A percentile compares a stretch with the other conserved stretches of the same genome.
phyloP scores from a whole-genome alignment of 2,329 filamentous ascomycete genomes.

The Paecilomyces niveus region DNA sequence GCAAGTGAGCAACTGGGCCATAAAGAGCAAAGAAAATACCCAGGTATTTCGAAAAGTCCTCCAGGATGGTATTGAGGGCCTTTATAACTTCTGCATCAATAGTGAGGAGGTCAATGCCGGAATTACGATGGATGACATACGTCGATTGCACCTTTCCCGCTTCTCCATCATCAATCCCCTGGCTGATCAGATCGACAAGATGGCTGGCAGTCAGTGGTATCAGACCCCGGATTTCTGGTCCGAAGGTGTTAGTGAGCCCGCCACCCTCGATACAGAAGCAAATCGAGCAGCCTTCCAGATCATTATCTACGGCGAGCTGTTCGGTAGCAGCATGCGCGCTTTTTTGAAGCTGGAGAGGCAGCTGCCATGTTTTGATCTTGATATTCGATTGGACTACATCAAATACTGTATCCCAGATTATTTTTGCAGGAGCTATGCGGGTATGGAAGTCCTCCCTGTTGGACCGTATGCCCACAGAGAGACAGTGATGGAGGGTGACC shows the following conservation, averaged over 20 bases:
- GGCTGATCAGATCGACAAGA: slow-evolving; percentile 25
- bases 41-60: slow-evolving; percentile 12
- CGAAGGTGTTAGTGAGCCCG: slow-evolving; percentile 22
- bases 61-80: slow-evolving; percentile 21
- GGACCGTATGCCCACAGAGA: slow-evolving; percentile 4
- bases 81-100: slow-evolving; percentile 21
- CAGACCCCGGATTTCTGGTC: slow-evolving; percentile 19
- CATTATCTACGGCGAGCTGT: slow-evolving; percentile 26
- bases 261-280: slow-evolving; percentile 17
- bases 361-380: slow-evolving; percentile 7
- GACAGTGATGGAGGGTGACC: not conserved
- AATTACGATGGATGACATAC: slow-evolving; percentile 25
- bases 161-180: slow-evolving; percentile 26
- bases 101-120: slow-evolving; percentile 11
- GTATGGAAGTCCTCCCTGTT: slow-evolving; percentile 1
- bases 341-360: slow-evolving; percentile 10
- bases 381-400: slow-evolving; percentile 21
- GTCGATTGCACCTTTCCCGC: slow-evolving; percentile 17
- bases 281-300: slow-evolving; percentile 20
- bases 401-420: slow-evolving; percentile 24
- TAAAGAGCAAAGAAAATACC: slow-evolving; percentile 9
- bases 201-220: slow-evolving; percentile 24
- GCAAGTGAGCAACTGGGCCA: slow-evolving; percentile 27
- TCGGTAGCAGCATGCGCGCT: slow-evolving; percentile 15
- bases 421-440: slow-evolving; percentile 3